Percentiles rank a stretch among this genome's conserved stretches.
phyloP scores from a whole-genome alignment of 1,139 yeast species.

The Hemisphaericaspora lyxosophila region DNA sequence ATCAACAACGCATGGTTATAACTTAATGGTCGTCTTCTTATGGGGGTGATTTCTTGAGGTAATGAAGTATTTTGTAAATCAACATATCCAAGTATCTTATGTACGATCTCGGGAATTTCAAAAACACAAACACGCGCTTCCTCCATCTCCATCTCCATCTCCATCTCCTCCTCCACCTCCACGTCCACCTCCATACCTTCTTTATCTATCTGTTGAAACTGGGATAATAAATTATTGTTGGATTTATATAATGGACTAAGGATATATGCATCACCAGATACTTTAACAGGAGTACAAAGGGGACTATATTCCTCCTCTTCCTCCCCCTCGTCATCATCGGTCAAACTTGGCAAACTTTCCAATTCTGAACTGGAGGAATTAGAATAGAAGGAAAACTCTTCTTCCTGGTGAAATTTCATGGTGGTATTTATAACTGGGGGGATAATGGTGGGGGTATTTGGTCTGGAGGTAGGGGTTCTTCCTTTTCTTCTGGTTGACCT shows the following conservation, averaged over 20 bases:
- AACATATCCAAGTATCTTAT: conserved; percentile 58
- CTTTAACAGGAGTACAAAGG: conserved; percentile 23
- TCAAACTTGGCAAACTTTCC: conserved; percentile 39
- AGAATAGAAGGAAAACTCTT: conserved; percentile 20
- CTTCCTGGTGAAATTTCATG: conserved; percentile 8
- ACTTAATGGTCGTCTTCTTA: conserved; percentile 67
- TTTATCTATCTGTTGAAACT: conserved; percentile 1
- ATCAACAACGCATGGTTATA: conserved; percentile 52
- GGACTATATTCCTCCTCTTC: neutral
- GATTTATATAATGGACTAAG: no score
- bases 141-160: neutral
- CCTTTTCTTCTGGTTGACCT: conserved; percentile 3
- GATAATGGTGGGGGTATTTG: conserved; percentile 3
- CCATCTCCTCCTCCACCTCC: neutral
- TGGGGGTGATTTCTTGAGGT: conserved; percentile 60
- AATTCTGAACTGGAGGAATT: conserved; percentile 26
- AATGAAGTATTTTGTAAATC: conserved; percentile 48
- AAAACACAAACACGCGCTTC: conserved; percentile 48
- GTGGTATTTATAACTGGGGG: conserved; percentile 1
- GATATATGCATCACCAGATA: no score
- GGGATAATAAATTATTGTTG: conserved; percentile 6
- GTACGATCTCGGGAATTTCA: conserved; percentile 73
- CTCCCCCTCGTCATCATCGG: conserved; percentile 26
- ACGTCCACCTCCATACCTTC: neutral
- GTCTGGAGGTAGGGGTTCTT: conserved; percentile 1